phyloP scores from a whole-genome alignment of 345 rosid species.

The Carallia brachiata region DNA sequence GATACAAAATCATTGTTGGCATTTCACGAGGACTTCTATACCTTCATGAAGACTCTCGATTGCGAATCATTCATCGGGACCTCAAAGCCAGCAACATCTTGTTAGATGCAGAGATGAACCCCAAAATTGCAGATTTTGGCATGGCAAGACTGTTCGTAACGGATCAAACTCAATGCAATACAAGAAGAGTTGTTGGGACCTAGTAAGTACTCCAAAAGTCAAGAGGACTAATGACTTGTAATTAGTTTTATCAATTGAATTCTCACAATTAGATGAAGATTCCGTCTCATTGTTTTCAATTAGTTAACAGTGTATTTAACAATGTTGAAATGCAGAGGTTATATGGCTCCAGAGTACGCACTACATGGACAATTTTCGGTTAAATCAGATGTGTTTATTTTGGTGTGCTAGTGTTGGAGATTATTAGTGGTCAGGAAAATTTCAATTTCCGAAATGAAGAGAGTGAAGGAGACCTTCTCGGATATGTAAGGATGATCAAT shows the following conservation, averaged over 20 bases:
- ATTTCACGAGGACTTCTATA: constrained; percentile 47
- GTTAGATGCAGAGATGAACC: constrained; percentile 40
- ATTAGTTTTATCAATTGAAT: no score
- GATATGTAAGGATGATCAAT: constrained; percentile 17
- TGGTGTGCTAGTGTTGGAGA: constrained; percentile 51
- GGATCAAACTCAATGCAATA: constrained; percentile 38
- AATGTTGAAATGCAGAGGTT: constrained; percentile 31
- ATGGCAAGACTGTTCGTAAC: constrained; percentile 41
- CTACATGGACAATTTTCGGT: constrained; percentile 48
- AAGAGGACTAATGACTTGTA: no score
- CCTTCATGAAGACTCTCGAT: constrained; percentile 46
- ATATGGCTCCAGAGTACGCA: constrained; percentile 57
- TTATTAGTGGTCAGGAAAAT: constrained; percentile 43
- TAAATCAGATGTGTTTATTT: constrained; percentile 56
- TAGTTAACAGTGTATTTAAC: neutral
- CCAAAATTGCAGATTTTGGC: constrained; percentile 50
- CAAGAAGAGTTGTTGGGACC: constrained; percentile 41
- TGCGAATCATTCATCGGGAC: constrained; percentile 48
- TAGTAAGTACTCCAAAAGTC: constrained; percentile 24
- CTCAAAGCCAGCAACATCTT: constrained; percentile 47
- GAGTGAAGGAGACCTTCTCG: constrained; percentile 26
- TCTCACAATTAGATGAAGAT: no score
- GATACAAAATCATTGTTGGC: constrained; percentile 37
- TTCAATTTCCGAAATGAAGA: constrained; percentile 18
- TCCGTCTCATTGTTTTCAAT: no score